A percentile compares a stretch with the other conserved stretches of the same genome.
Evolutionary conservation across 306 rosid genomes (phyloP).

Genomic region (Bauhinia variegata): DNA sequence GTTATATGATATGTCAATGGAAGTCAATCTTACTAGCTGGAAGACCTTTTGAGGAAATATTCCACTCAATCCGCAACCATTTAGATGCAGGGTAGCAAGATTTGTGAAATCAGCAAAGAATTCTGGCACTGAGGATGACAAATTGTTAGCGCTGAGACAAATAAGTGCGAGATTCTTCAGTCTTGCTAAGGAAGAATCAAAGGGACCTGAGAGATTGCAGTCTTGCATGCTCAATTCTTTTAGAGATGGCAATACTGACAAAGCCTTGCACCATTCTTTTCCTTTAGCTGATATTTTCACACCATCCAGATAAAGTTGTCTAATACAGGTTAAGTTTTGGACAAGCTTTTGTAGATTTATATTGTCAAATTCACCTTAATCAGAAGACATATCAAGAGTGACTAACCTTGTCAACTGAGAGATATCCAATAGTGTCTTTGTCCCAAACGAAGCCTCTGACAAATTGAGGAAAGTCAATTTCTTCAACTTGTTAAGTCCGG

Average conservation of each 20-base stretch:
- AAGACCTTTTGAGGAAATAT: slow-evolving; percentile 16
- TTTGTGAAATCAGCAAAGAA: slow-evolving; percentile 5
- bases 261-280: slow-evolving; percentile 39
- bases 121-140: slow-evolving; percentile 23
- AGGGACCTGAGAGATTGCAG: slow-evolving; percentile 25
- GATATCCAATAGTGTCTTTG: slow-evolving; percentile 23
- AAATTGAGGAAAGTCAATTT: slow-evolving; percentile 25
- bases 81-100: neutral
- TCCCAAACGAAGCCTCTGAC: slow-evolving; percentile 16
- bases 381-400: slow-evolving; percentile 22
- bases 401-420: slow-evolving; percentile 24
- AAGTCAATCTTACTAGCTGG: neutral
- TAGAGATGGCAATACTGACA: neutral
- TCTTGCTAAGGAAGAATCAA: slow-evolving; percentile 8
- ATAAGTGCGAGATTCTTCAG: neutral
- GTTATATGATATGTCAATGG: neutral
- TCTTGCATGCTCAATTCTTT: slow-evolving; percentile 13
- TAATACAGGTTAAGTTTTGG: slow-evolving; percentile 25
- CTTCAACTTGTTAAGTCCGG: neutral
- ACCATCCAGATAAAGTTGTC: slow-evolving; percentile 43
- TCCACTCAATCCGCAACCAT: neutral
- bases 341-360: slow-evolving; percentile 8
- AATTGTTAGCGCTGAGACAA: neutral
- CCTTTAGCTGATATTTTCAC: slow-evolving; percentile 34
- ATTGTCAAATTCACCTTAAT: slow-evolving; percentile 25